Evolutionary conservation across 2,329 filamentous ascomycete species (phyloP), one percentile per base, ranked within the genome.

Genomic region (Trichoderma brevicompactum): DNA sequence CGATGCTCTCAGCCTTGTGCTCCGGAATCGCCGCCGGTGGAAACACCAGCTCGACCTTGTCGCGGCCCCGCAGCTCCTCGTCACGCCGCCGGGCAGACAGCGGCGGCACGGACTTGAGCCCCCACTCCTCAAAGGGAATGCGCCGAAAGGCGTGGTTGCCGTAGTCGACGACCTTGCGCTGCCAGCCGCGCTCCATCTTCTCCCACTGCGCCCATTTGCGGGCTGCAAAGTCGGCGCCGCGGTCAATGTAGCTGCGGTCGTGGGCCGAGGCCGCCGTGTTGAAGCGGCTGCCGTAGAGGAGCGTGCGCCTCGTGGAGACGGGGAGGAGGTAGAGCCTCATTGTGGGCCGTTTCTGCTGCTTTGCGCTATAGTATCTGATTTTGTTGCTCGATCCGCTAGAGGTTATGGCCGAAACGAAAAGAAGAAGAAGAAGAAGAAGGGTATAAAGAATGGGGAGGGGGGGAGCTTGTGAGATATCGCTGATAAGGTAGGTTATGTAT

Each of bases 91-190:
- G 85, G 65, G 87, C 81, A 48, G 88, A 92, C 70, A 96, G 82
- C 23, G 94, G 89, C 50, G 95, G 95, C 60, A 99, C 89, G 41
- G 92, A 96, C 80, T 98, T 98, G 70, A 99, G 83, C 0, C 92
- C 93, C 95, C 95, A 99, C 89, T 99, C 95, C 79, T 98, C 92
- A 76, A 92, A 97, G 2, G 95, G 92, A 72, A 99, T 96, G 68
- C 92, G 87, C 72, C 92, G 89, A 67, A 99, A 86, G 15, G 92
- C 87, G 55, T 87, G 82, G 79, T 99, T 97, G 64, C 95, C 95
- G 77, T 94, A 96, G 66, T 85, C 83, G 60, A 95, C 94, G 19
- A 97, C 84, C 71, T 87, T 87, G 74, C 90, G 92, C 82, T 97
- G 92, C 95, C 95, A 98, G 62, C 92, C 91, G 50, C 83, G 83